Evolutionary conservation across 768 basidiomycete genomes (phyloP).

Genomic region (Favolaschia claudopus): DNA sequence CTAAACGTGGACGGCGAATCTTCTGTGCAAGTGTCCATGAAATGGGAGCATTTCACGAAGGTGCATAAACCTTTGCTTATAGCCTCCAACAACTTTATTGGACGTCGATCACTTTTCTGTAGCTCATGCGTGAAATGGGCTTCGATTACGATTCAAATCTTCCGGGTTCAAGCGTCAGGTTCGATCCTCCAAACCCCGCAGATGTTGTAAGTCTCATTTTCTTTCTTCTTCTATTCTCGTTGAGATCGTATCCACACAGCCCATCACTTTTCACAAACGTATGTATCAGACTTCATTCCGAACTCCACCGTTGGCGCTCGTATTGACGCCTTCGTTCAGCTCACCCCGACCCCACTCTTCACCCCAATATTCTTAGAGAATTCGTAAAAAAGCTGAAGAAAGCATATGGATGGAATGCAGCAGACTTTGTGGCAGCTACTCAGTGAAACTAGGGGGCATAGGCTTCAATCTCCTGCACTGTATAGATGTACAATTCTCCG

Average conservation of each 20-base stretch:
- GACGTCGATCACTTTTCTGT: neutral
- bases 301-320: neutral
- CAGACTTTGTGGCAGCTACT: neutral
- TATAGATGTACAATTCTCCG: too few relatives aligned
- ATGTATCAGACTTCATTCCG: too few relatives aligned
- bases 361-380: neutral
- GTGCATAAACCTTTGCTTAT: neutral
- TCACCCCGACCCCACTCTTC: neutral
- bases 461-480: too few relatives aligned
- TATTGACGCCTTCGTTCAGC: neutral
- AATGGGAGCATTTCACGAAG: neutral
- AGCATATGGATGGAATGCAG: neutral
- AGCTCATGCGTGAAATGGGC: neutral
- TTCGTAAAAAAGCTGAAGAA: neutral
- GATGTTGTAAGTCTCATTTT: neutral
- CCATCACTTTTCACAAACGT: neutral
- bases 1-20: too few relatives aligned
- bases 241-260: neutral
- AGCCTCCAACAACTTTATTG: neutral
- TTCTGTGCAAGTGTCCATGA: too few relatives aligned
- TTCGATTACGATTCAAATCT: neutral
- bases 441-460: too few relatives aligned
- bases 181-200: neutral
- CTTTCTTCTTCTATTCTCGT: neutral
- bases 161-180: neutral